Evolutionary conservation across 306 rosid species (phyloP), one percentile per base, ranked within the genome.

Genomic region (Hylodesmum podocarpum): DNA sequence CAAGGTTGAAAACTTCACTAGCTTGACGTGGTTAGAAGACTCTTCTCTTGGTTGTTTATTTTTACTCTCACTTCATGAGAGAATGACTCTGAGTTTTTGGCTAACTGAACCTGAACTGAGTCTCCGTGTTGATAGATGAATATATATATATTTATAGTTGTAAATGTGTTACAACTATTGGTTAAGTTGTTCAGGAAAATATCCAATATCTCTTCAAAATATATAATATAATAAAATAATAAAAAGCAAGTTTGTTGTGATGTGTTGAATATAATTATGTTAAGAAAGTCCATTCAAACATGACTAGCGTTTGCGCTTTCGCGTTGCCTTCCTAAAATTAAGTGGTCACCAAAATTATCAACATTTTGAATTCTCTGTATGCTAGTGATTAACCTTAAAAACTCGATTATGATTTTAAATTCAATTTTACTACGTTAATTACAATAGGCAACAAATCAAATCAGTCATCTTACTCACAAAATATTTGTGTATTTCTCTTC

Each of bases 231-330:
- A 19, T 70, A 62, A 49, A 79, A 50, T 79, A 57, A 39, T 50
- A 1, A 4, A 58, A 1, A 28, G 13, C 49, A 21, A 15, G 63
- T 31, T 19, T 2, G 58, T 15, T 58, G 36, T 2, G 58, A 9
- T 58, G 36, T 6, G 46, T 68, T 75, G 77, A 81, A 75, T 66
- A 72, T 64, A 57, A 78, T 40, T 14, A 33, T 1, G 3, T 28
- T 4, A 25, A 33, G 18, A 59, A 25, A 47, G 57, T 51, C 66
- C 63, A 53, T 72, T 84, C 87, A 84, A 84, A 84, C 63, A 66
- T 77, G 87, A 76, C 66, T 69, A 68, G 70, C 80, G 44, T 2
- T 50, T 29, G 77, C 62, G 7, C 33, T 34, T 76, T 61, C 82
- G 51, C 13, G 29, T 62, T 31, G 1, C 79, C 65, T 84, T 72